These are phyloP conservation scores for Hansenula anomala DNA, from an alignment of 1,139 yeast species.

Conservation along the genomic window DNA sequence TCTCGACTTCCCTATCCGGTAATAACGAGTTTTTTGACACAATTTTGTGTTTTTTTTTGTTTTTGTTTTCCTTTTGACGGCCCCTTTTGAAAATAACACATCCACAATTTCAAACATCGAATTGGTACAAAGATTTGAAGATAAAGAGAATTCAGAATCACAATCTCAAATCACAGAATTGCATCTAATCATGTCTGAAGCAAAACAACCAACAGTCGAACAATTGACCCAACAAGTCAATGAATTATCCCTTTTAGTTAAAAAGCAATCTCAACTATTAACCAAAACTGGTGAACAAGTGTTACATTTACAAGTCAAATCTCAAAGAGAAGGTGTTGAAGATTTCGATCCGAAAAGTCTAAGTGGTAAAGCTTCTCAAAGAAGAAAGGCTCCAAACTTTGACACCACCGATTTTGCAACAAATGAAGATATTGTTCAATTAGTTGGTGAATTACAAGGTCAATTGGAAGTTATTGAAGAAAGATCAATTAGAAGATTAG, in stretches of 20 bases:
- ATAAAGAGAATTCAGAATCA: no score
- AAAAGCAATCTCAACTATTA: constrained; percentile 39
- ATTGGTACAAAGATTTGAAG: no score
- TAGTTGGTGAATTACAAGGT: constrained; percentile 85
- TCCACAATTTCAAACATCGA: no score
- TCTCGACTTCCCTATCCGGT: no score
- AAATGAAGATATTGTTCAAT: constrained; percentile 76
- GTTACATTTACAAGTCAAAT: constrained; percentile 56
- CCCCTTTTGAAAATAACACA: no score
- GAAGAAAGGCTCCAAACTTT: constrained; percentile 19
- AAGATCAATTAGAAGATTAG: constrained; percentile 54
- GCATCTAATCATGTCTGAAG: not conserved
- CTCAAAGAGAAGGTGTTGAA: constrained; percentile 30
- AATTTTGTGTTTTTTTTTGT: no score
- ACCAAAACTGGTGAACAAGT: constrained; percentile 76
- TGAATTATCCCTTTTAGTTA: constrained; percentile 45
- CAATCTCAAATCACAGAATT: no score
- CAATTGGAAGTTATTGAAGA: constrained; percentile 74
- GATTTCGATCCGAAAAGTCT: constrained; percentile 24
- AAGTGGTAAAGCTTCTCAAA: constrained; percentile 7
- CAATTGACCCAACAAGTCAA: constrained; percentile 39
- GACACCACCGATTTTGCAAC: constrained; percentile 64
- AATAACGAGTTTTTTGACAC: no score
- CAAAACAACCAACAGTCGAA: constrained; percentile 21
- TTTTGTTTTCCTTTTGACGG: no score